phyloP scores from a whole-genome alignment of 2,329 filamentous ascomycete species.

The Xylaria sp. region DNA sequence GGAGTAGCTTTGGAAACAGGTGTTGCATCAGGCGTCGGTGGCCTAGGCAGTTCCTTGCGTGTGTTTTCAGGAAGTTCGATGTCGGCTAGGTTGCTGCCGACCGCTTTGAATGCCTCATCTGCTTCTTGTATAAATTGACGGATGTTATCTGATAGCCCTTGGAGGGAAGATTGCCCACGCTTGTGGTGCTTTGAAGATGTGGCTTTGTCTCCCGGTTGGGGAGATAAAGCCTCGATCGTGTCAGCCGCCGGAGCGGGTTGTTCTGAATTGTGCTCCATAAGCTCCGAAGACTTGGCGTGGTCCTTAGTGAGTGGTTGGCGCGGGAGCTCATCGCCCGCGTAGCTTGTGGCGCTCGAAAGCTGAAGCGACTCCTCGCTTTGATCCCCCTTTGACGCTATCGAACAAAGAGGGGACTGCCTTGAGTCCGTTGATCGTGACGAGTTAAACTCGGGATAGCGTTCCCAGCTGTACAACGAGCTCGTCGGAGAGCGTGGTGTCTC shows the following conservation, averaged over 20 bases:
- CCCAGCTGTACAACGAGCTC: constrained; percentile 51
- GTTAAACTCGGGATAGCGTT: constrained; percentile 39
- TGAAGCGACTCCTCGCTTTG: constrained; percentile 30
- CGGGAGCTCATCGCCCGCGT: constrained; percentile 33
- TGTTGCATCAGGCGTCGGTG: constrained; percentile 31
- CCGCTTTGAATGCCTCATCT: constrained; percentile 53
- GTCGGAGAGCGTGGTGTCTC: constrained; percentile 45
- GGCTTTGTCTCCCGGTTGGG: constrained; percentile 34
- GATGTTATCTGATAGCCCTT: constrained; percentile 41
- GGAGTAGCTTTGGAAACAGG: constrained; percentile 24
- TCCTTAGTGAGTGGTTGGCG: constrained; percentile 25
- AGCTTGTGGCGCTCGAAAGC: constrained; percentile 30
- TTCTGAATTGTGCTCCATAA: constrained; percentile 22
- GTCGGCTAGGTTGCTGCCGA: constrained; percentile 46
- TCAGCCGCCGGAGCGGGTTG: constrained; percentile 30
- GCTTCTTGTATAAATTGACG: constrained; percentile 52
- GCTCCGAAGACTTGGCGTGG: constrained; percentile 17
- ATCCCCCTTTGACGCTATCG: constrained; percentile 32
- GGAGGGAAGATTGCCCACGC: constrained; percentile 15
- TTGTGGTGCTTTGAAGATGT: constrained; percentile 13
- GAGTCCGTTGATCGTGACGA: constrained; percentile 33
- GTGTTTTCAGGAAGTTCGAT: constrained; percentile 36
- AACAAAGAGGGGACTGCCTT: constrained; percentile 42
- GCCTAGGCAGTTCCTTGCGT: constrained; percentile 32
- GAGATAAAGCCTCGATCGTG: constrained; percentile 35